These are phyloP conservation scores for Aspergillus brasiliensis DNA, from an alignment of 2,329 filamentous ascomycete species.

Conservation along the genomic window DNA sequence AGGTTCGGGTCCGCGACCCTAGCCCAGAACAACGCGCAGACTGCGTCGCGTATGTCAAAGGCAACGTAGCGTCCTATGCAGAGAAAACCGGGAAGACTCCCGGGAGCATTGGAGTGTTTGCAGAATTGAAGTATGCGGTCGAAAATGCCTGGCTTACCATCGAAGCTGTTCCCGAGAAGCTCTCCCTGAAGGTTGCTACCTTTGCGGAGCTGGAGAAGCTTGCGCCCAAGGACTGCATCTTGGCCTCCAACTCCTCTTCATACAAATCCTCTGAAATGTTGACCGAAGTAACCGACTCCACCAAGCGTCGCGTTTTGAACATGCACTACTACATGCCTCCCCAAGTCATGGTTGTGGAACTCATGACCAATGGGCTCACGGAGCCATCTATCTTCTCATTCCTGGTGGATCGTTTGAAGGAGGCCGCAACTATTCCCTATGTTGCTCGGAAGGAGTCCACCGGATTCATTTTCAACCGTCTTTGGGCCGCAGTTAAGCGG, in stretches of 20 bases:
- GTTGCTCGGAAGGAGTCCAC: conserved; percentile 53
- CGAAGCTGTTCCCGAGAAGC: conserved; percentile 56
- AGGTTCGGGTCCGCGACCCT: too few relatives aligned
- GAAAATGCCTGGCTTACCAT: conserved; percentile 56
- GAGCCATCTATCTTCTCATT: conserved; percentile 48
- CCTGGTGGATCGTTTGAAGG: conserved; percentile 42
- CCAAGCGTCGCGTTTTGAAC: conserved; percentile 49
- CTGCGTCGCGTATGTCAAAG: too few relatives aligned
- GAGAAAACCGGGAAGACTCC: too few relatives aligned
- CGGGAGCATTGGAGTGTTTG: too few relatives aligned
- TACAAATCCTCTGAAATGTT: conserved; percentile 55
- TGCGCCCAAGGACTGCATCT: conserved; percentile 50
- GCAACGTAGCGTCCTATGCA: too few relatives aligned
- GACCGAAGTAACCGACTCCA: conserved; percentile 42
- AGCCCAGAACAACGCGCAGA: too few relatives aligned
- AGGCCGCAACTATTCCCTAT: conserved; percentile 47
- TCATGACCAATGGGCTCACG: conserved; percentile 57
- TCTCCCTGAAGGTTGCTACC: conserved; percentile 52
- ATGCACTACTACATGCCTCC: conserved; percentile 58
- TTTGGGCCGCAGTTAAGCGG: conserved; percentile 61
- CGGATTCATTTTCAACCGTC: conserved; percentile 57
- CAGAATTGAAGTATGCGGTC: conserved; percentile 44
- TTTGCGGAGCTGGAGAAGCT: conserved; percentile 51
- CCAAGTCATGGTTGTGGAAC: conserved; percentile 49
- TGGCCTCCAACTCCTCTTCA: conserved; percentile 56